Evolutionary conservation across 1,139 yeast species (phyloP).

Genomic region (Geotrichum restrictum): DNA sequence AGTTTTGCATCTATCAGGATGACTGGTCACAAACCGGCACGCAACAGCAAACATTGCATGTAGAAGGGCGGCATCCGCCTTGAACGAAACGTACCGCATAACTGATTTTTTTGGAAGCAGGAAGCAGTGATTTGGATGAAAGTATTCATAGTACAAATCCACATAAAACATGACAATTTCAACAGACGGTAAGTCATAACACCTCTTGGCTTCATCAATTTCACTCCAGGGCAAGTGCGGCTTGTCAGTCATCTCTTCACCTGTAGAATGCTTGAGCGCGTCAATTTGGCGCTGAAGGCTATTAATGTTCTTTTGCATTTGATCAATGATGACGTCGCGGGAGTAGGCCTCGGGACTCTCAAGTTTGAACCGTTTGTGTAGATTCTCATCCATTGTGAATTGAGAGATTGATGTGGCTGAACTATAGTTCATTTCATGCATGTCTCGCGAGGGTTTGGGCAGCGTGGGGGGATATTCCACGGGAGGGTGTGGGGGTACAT

Average conservation of each 20-base stretch:
- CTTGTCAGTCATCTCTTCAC: neutral
- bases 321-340: neutral
- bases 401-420: too few species aligned
- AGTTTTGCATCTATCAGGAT: conserved; percentile 14
- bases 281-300: conserved; percentile 6
- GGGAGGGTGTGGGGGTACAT: neutral
- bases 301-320: conserved; percentile 5
- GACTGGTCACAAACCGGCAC: conserved; percentile 37
- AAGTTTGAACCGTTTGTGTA: neutral
- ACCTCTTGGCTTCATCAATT: too few species aligned
- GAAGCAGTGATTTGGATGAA: conserved; percentile 47
- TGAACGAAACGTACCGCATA: conserved; percentile 39
- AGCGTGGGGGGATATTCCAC: neutral
- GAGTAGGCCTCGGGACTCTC: neutral
- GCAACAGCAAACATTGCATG: conserved; percentile 49
- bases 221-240: too few species aligned
- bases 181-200: conserved; percentile 47
- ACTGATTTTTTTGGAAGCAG: conserved; percentile 45
- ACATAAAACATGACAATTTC: conserved; percentile 40
- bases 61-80: conserved; percentile 43
- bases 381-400: neutral
- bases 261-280: neutral
- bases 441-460: neutral
- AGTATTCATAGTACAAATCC: conserved; percentile 48
- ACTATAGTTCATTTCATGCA: too few species aligned